Evolutionary conservation across 2,329 filamentous ascomycete species (phyloP), one percentile per base, ranked within the genome.

Genomic region (Botrytis porri): DNA sequence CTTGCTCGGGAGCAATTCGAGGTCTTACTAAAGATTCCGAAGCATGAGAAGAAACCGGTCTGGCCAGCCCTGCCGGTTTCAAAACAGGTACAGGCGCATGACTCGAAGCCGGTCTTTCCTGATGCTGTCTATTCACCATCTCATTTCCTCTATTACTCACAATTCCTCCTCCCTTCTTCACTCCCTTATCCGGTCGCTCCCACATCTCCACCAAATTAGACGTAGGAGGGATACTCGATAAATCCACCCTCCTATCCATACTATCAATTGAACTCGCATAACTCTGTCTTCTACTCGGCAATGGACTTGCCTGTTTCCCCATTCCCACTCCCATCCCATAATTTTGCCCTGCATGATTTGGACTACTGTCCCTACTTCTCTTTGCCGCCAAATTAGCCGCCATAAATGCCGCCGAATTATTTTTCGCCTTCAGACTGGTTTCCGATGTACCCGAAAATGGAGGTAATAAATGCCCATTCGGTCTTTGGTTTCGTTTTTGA

Each of bases 121-220:
- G 70, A 12, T 73, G 35, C 18, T 32, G 45, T 32, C 35, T 57
- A 3, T 29, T 32, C 18, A 41, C 35, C 4, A 57, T 41, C 35
- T 41, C 65, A 20, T 57, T 41, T 14, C 65, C 35, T 16, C 22
- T 48, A 14, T n/a, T 45, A 14, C 64, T 9, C 37, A 35, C 18
- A 39, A n/a, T 4, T 3, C 43, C 60, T 35, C n/a, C 45, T 57
- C 7, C 61, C 29, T 43, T 65, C 60, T 51, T 67, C 39, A 25
- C 51, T 61, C 75, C 70, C 62, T 74, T 73, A 29, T 61, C 75
- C 60, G 83, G 85, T 75, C 85, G 84, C 81, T 94, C 92, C 76
- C 93, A 93, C 83, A 93, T 85, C 57, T 87, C 87, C 71, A 93
- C 90, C 32, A 93, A 83, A 7, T 89, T 87, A 4, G 85, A 88